Conservation (phyloP, 163 green algal species). For the Chlamydomonas reinhardtii region DNA sequence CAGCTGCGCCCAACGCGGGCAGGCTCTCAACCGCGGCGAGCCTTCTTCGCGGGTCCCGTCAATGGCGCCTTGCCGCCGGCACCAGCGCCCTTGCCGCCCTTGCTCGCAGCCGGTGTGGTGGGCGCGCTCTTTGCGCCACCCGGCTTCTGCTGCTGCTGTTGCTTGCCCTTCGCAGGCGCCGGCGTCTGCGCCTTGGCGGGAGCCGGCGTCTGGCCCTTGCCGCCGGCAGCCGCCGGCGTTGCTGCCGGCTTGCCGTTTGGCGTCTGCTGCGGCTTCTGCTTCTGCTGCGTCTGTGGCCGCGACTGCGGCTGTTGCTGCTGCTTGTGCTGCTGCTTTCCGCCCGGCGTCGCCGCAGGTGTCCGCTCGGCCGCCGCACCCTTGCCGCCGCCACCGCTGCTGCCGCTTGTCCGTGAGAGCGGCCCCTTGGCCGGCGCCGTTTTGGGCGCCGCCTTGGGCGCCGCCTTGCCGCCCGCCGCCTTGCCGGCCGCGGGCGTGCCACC, state of each 20-base stretch:
- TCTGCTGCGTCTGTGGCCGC: neutral
- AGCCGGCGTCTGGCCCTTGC: neutral
- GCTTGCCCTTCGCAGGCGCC: too few relatives aligned
- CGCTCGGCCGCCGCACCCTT: neutral
- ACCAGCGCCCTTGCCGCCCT: neutral
- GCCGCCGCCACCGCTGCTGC: too few relatives aligned
- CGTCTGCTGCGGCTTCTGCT: neutral
- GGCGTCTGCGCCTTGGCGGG: neutral
- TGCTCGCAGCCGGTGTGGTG: neutral
- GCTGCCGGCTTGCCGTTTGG: neutral
- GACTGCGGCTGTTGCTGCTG: too few relatives aligned
- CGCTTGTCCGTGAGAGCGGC: too few relatives aligned
- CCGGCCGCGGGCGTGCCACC: neutral
- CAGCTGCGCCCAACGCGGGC: too few relatives aligned
- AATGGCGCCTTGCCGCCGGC: neutral
- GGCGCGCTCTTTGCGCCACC: neutral
- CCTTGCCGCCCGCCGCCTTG: neutral
- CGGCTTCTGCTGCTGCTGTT: too few relatives aligned
- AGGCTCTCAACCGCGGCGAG: conserved; percentile 3
- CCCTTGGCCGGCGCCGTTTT: neutral
- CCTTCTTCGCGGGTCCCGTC: conserved; percentile 42
- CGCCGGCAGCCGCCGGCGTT: neutral
- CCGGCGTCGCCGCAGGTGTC: too few relatives aligned
- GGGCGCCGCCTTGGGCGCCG: neutral
- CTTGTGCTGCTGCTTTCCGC: neutral